Evolutionary conservation across 148 eudicot genomes (phyloP).

Genomic region (Rhododendron vialii): DNA sequence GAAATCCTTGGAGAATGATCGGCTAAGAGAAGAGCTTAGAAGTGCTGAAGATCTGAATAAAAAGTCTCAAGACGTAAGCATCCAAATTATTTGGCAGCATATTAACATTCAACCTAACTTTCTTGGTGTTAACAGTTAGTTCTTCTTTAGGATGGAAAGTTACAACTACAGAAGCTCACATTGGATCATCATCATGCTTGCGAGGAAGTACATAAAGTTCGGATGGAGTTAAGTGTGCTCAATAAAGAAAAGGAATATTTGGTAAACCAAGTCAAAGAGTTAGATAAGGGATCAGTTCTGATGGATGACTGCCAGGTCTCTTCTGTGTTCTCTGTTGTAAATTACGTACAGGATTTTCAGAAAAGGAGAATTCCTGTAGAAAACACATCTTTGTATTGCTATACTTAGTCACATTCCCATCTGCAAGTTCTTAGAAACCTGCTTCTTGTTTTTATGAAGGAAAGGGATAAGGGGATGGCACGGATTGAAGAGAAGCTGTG

Average conservation of each 20-base stretch:
- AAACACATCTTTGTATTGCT: background rate
- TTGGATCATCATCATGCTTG: conserved; percentile 33
- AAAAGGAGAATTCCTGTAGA: background rate
- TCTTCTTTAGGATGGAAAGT: conserved; percentile 25
- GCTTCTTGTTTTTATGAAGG: conserved; percentile 30
- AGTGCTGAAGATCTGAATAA: conserved; percentile 32
- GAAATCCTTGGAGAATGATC: conserved; percentile 51
- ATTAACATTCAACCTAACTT: background rate
- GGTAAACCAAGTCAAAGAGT: conserved; percentile 24
- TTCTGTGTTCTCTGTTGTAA: background rate
- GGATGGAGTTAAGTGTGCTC: conserved; percentile 40
- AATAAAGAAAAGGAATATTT: conserved; percentile 44
- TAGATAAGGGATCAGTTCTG: conserved; percentile 20
- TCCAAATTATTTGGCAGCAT: background rate
- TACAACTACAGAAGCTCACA: conserved; percentile 37
- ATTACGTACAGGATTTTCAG: background rate
- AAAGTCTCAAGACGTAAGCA: conserved; percentile 44
- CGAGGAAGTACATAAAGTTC: conserved; percentile 47
- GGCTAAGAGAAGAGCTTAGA: conserved; percentile 45
- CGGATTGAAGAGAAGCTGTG: conserved; percentile 28
- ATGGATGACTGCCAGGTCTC: conserved; percentile 42
- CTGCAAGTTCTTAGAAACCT: conserved; percentile 27
- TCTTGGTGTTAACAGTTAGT: background rate
- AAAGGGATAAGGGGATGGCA: conserved; percentile 32
- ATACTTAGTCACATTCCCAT: background rate